These are phyloP conservation scores for Phaeotremella fagi DNA, from an alignment of 768 basidiomycete species.

Conservation along the genomic window DNA sequence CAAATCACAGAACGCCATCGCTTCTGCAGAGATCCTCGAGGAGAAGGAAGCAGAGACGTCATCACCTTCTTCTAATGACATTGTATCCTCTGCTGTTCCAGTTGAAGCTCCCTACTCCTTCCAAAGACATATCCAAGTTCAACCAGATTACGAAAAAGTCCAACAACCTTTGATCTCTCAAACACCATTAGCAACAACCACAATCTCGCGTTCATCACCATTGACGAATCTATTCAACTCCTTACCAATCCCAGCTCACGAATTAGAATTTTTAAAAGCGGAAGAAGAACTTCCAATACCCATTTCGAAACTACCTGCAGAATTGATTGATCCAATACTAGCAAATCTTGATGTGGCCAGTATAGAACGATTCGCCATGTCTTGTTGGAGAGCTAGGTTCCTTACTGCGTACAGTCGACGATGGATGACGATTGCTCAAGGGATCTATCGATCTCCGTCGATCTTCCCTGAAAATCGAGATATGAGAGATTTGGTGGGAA, in stretches of 20 bases:
- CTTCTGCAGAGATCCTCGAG: not conserved
- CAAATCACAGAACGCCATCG: not conserved
- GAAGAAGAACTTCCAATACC: constrained; percentile 60
- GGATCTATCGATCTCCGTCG: constrained; percentile 67
- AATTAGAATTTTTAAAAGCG: constrained; percentile 60
- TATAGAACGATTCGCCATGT: constrained; percentile 71
- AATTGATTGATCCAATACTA: constrained; percentile 67
- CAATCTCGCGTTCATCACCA: constrained; percentile 12
- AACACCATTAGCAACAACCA: not conserved
- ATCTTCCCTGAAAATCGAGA: constrained; percentile 51
- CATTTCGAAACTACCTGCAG: constrained; percentile 65
- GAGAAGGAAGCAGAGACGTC: not conserved
- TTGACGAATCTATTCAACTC: constrained; percentile 15
- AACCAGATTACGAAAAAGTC: constrained; percentile 34
- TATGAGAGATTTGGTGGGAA: constrained; percentile 54
- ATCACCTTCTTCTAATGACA: constrained; percentile 30
- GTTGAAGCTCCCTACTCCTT: constrained; percentile 36
- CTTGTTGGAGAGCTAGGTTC: constrained; percentile 69
- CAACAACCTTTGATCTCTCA: constrained; percentile 1
- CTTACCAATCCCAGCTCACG: constrained; percentile 7
- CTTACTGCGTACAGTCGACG: constrained; percentile 69
- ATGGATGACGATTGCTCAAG: constrained; percentile 53
- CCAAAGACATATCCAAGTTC: constrained; percentile 36
- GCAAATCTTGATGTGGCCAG: constrained; percentile 60
- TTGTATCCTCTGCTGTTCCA: constrained; percentile 30